Evolutionary conservation across 2,329 filamentous ascomycete genomes (phyloP), one percentile per base, ranked within the genome.

Genomic region (Didymella pinodella): DNA sequence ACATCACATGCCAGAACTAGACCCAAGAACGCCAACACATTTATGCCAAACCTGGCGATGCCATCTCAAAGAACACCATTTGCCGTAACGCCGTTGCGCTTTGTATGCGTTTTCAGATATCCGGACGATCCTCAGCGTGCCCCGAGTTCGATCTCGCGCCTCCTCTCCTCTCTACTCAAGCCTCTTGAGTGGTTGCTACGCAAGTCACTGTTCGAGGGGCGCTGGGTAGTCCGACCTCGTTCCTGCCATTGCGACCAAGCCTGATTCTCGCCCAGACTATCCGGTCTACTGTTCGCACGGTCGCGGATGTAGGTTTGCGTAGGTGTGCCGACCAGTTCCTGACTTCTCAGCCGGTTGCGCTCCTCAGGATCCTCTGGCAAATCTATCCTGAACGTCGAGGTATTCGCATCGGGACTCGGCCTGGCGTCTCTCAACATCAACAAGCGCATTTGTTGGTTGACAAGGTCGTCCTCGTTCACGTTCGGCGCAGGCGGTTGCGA

Each of bases 371-470:
- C 75, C 46, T 72, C 72, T 6, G 77, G 77, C 20, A 78, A 64
- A 44, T 77, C 70, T 47, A 83, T 81, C 22, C 70, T 71, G 67
- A 80, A 82, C 0, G 80, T 82, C 43, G 75, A 73, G 57, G 74
- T 75, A 58, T 71, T 62, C 48, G 77, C 68, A 63, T 76, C 65
- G 34, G 75, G 61, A 55, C 71, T 69, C 20, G 72, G 61, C 61
- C 73, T 70, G 3, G 68, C 54, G 46, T 80, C 75, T 26, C 65
- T 63, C 34, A 75, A 67, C 16, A 83, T 77, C 0, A 84, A 74
- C 61, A 79, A 75, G n/a, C 81, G 76, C 78, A 83, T 82, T 61
- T 84, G 82, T 63, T 82, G 80, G 29, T 81, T 79, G 57, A 82
- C 80, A 59, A 78, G 73, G 48, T 84, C 82, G 53, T 83, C 80